Conservation (phyloP, 2,329 filamentous ascomycete species). For the Ophiocordyceps camponoti-rufipedis region DNA sequence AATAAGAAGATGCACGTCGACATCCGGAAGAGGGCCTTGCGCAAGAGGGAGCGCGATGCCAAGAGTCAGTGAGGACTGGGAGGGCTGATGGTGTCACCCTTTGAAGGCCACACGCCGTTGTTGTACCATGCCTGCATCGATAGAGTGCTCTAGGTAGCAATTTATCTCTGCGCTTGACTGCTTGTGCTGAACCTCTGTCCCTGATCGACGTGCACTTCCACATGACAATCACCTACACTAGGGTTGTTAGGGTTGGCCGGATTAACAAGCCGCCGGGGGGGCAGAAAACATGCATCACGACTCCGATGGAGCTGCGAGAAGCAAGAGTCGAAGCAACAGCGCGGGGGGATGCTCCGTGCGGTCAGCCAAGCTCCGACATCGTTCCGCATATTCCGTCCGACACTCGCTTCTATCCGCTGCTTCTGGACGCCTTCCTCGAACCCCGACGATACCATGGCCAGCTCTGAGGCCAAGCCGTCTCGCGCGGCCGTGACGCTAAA, state of each 20-base stretch:
- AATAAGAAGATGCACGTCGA: constrained; percentile 59
- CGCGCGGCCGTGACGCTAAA: constrained; percentile 42
- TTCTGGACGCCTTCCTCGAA: neutral
- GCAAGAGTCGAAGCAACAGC: neutral
- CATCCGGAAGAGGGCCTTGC: constrained; percentile 66
- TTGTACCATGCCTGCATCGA: too few relatives aligned
- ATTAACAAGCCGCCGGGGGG: neutral
- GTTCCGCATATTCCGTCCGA: neutral
- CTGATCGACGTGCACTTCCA: too few relatives aligned
- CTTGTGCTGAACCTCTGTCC: too few relatives aligned
- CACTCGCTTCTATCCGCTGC: neutral
- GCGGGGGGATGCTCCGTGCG: constrained; percentile 5
- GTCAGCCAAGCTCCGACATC: constrained; percentile 2
- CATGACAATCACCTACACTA: too few relatives aligned
- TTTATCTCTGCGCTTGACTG: too few relatives aligned
- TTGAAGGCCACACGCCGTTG: too few relatives aligned
- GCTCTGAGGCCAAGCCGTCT: constrained; percentile 23
- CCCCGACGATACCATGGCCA: constrained; percentile 10
- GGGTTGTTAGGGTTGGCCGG: neutral
- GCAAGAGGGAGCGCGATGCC: constrained; percentile 65
- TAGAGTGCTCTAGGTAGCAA: too few relatives aligned
- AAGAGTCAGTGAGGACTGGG: constrained; percentile 38
- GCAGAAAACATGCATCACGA: neutral
- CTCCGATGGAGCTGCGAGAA: neutral
- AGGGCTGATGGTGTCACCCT: neutral